phyloP scores from a whole-genome alignment of 2,329 filamentous ascomycete species.

The Dryadomyces sulphureus region DNA sequence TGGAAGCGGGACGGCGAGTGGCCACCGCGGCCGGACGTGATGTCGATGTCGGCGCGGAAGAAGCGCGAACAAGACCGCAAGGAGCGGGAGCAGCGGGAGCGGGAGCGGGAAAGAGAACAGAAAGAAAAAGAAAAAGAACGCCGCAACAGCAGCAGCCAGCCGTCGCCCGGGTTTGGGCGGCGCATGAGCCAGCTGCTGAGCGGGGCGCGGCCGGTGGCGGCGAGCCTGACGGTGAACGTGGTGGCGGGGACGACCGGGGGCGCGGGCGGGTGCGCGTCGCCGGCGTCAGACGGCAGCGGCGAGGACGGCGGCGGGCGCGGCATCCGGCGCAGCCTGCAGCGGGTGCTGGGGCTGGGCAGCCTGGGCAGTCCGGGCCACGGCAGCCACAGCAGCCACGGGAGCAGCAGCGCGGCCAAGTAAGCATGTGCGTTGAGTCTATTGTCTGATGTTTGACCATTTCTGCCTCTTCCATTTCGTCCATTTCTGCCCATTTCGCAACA shows the following conservation, averaged over 20 bases:
- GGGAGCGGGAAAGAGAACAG: neutral
- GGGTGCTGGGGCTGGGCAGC: constrained; percentile 18
- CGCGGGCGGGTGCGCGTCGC: neutral
- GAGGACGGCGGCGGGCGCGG: constrained; percentile 12
- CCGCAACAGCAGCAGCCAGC: neutral
- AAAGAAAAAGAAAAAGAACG: neutral
- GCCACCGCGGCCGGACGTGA: constrained; percentile 43
- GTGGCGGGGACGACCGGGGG: neutral
- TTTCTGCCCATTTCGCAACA: neutral
- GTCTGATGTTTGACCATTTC: neutral
- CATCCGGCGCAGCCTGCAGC: constrained; percentile 20
- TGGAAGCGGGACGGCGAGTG: constrained; percentile 93
- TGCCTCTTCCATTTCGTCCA: too few species aligned
- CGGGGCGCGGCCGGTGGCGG: neutral
- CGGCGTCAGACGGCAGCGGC: constrained; percentile 4
- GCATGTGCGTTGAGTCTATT: neutral
- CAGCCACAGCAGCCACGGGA: neutral
- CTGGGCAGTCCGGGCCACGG: neutral
- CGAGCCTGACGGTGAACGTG: neutral
- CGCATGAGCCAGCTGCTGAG: constrained; percentile 9
- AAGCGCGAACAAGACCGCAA: constrained; percentile 1
- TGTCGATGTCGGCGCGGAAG: neutral
- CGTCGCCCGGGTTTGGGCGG: constrained; percentile 5
- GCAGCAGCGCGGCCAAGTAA: neutral
- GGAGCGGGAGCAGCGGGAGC: neutral